Evolutionary conservation across 371 early-diverging fungal species (phyloP).

Genomic region (Nematocida parisii): DNA sequence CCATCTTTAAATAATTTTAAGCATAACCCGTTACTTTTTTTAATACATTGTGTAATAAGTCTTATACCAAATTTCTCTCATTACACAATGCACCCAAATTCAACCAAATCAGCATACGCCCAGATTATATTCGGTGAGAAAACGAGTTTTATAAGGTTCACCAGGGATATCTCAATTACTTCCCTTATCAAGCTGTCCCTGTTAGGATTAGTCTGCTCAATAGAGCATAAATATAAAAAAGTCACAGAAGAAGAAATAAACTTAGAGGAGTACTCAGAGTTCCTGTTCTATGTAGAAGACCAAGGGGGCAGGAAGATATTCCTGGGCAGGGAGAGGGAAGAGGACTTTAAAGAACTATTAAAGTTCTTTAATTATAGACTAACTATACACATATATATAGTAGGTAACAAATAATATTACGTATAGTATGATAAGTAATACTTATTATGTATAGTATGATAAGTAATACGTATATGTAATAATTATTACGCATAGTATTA

Average conservation of each 20-base stretch:
- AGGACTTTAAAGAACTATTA: conserved; percentile 10
- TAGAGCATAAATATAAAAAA: neutral
- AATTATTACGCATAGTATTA: no score
- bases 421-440: no score
- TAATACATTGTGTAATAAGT: neutral
- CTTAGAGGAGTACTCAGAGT: conserved; percentile 39
- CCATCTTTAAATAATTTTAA: neutral
- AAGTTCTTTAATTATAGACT: conserved; percentile 34
- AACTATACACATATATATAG: conserved; percentile 27
- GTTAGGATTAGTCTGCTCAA: conserved; percentile 12
- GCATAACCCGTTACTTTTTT: neutral
- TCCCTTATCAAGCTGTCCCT: conserved; percentile 16
- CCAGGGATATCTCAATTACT: neutral
- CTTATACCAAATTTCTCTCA: neutral
- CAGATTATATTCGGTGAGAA: conserved; percentile 59
- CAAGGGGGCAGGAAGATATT: conserved; percentile 14
- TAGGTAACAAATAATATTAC: neutral
- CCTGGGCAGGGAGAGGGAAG: conserved; percentile 10
- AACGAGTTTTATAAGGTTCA: conserved; percentile 29
- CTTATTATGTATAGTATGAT: no score
- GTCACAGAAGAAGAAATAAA: conserved; percentile 27
- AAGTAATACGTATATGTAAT: no score
- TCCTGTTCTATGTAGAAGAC: conserved; percentile 46
- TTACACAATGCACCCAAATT: neutral
- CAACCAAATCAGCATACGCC: neutral